phyloP scores from a whole-genome alignment of 441 rosid species.

The Euphorbia corollata region DNA sequence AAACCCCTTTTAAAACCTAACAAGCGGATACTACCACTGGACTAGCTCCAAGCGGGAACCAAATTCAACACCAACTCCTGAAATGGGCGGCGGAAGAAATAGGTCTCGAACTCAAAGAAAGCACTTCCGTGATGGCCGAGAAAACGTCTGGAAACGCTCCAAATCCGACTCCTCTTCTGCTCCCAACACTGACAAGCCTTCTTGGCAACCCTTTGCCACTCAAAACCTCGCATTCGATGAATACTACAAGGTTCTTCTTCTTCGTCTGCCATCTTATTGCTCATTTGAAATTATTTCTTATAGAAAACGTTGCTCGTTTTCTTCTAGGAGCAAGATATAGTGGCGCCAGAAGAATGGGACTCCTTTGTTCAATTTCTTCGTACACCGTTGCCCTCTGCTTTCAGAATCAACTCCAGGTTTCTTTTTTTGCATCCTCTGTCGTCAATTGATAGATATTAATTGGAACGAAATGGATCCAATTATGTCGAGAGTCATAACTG shows the following conservation, averaged over 20 bases:
- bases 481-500: not conserved
- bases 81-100: slow-evolving; percentile 42
- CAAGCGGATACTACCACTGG: not conserved
- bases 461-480: not conserved
- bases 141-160: slow-evolving; percentile 64
- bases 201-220: slow-evolving; percentile 74
- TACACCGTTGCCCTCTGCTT: slow-evolving; percentile 86
- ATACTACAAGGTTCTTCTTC: slow-evolving; percentile 62
- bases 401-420: slow-evolving; percentile 82
- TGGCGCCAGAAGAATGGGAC: slow-evolving; percentile 75
- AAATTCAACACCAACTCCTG: not conserved
- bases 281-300: not conserved
- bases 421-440: not conserved
- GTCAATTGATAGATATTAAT: not conserved
- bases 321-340: slow-evolving; percentile 70
- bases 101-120: slow-evolving; percentile 57
- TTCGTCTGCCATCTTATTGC: not conserved
- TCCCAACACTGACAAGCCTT: slow-evolving; percentile 23
- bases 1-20: slow-evolving; percentile 1
- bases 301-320: not conserved
- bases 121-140: slow-evolving; percentile 59
- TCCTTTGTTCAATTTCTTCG: slow-evolving; percentile 58
- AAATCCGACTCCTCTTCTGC: slow-evolving; percentile 44
- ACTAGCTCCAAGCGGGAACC: not conserved
- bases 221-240: slow-evolving; percentile 72